phyloP scores from a whole-genome alignment of 257 asterid genomes.

The Lavandula angustifolia region DNA sequence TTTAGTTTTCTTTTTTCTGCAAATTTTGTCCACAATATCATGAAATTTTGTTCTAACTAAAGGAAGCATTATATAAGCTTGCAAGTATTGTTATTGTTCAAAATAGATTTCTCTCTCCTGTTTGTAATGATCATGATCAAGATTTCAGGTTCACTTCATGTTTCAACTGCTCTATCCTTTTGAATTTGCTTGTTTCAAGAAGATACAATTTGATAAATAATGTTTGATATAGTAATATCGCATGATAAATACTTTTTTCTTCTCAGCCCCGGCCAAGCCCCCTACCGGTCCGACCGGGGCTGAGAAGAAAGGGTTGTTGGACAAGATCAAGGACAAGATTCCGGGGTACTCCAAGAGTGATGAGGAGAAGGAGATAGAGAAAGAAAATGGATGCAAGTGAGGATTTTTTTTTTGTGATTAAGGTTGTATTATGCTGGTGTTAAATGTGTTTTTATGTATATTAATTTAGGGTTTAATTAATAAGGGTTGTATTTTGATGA shows the following conservation, averaged over 20 bases:
- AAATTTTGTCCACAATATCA: no score
- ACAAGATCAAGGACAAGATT: conserved; percentile 78
- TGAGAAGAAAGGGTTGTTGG: conserved; percentile 70
- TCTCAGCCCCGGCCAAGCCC: no score
- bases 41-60: background rate
- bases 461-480: background rate
- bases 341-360: conserved; percentile 64
- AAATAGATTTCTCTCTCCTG: background rate
- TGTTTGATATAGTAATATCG: no score
- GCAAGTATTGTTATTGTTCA: background rate
- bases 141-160: no score
- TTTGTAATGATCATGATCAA: background rate
- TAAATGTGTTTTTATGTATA: background rate
- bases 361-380: conserved; percentile 51
- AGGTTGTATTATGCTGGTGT: background rate
- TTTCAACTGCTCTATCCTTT: no score
- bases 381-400: conserved; percentile 1
- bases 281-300: conserved; percentile 28
- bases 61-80: background rate
- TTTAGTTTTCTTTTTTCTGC: background rate
- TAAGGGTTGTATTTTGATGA: background rate
- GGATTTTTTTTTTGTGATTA: background rate
- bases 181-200: no score
- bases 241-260: no score
- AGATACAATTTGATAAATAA: no score